A percentile compares a stretch with the other conserved stretches of the same genome.
These are phyloP conservation scores for Sideroxylon spinosum DNA, from an alignment of 179 eudicot species.

Conservation along the genomic window DNA sequence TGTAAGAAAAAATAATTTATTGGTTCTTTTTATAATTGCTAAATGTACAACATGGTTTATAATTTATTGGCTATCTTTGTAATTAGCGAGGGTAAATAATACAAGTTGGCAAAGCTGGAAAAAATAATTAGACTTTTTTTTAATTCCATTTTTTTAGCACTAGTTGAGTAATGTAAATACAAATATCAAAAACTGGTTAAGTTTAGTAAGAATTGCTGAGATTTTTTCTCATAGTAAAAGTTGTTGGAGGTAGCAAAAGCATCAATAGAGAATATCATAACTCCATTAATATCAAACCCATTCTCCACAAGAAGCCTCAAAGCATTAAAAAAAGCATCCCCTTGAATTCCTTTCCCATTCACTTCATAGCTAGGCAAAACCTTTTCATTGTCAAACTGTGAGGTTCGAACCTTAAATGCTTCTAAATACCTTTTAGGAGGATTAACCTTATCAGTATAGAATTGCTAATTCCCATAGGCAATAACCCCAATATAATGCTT, in stretches of 20 bases:
- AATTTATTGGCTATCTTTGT: no score
- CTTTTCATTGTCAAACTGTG: conserved; percentile 24
- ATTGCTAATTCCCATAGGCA: conserved; percentile 42
- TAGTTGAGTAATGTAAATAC: no score
- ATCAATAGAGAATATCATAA: conserved; percentile 46
- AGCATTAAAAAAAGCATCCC: conserved; percentile 39
- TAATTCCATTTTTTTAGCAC: no score
- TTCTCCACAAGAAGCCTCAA: conserved; percentile 26
- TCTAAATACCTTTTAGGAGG: conserved; percentile 29
- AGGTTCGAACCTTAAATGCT: conserved; percentile 18
- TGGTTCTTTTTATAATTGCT: no score
- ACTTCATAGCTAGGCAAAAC: conserved; percentile 45
- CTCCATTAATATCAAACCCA: conserved; percentile 36
- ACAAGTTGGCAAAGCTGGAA: no score
- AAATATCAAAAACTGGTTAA: conserved; percentile 17
- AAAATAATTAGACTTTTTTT: no score
- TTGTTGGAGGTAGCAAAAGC: conserved; percentile 25
- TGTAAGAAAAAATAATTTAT: no score
- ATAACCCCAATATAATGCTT: conserved; percentile 25
- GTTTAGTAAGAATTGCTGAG: conserved; percentile 38
- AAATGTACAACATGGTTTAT: no score
- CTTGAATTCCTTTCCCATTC: conserved; percentile 46
- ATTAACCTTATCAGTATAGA: conserved; percentile 39
- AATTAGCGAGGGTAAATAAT: no score
- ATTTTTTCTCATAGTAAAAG: conserved; percentile 33